A percentile compares a stretch with the other conserved stretches of the same genome.
phyloP scores from a whole-genome alignment of 176 grass and related monocot genomes.

The Metroxylon sagu region DNA sequence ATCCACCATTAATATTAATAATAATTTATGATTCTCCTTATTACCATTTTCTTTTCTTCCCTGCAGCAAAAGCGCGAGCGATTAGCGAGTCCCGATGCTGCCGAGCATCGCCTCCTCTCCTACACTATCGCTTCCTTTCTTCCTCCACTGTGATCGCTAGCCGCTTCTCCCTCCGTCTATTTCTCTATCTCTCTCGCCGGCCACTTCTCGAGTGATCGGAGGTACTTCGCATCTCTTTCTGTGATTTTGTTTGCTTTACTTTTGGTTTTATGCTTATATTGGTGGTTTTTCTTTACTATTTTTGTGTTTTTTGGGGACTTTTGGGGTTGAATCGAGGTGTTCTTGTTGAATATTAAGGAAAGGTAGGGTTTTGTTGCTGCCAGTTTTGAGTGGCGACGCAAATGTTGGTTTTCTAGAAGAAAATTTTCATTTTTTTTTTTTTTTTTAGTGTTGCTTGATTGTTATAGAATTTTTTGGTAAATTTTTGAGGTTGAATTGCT shows the following conservation, averaged over 20 bases:
- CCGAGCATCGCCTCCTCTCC: no score
- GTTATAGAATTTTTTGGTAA: background rate
- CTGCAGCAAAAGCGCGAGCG: background rate
- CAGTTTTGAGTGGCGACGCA: constrained; percentile 13
- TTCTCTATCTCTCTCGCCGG: background rate
- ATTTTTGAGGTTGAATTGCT: background rate
- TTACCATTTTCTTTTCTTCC: background rate
- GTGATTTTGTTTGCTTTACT: background rate
- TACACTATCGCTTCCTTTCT: background rate
- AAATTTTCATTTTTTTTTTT: background rate
- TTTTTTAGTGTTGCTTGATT: background rate
- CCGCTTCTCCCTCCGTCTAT: background rate
- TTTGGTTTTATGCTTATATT: background rate
- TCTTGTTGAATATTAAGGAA: background rate
- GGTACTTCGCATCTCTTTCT: background rate
- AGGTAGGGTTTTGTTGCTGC: background rate
- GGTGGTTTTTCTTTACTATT: no score
- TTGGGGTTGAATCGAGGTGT: no score
- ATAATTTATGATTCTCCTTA: constrained; percentile 7
- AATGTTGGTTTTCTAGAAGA: constrained; percentile 5
- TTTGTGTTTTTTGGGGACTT: no score
- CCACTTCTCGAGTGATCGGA: background rate
- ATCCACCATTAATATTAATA: background rate
- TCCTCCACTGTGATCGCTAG: background rate
- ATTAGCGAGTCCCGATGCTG: constrained; percentile 2